Conservation (phyloP, 1,139 yeast genomes). For the Scheffersomyces quercinus region DNA sequence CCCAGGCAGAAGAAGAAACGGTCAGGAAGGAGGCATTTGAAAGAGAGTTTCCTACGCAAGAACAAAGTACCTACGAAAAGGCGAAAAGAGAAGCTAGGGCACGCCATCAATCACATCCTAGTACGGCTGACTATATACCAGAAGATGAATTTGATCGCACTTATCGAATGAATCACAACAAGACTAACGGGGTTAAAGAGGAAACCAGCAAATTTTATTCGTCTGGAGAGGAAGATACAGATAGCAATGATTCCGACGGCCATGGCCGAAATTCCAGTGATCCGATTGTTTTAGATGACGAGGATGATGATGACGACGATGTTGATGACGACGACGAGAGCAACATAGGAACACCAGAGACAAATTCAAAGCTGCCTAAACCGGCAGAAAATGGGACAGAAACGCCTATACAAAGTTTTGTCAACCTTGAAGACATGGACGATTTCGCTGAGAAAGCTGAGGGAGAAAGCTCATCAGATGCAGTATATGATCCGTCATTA, state of each 20-base stretch:
- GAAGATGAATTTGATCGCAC: background rate
- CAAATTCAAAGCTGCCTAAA: too few species aligned
- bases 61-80: too few species aligned
- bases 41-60: too few species aligned
- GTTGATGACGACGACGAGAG: constrained; percentile 5
- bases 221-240: constrained; percentile 1
- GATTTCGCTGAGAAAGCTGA: constrained; percentile 2
- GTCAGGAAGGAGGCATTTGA: constrained; percentile 5
- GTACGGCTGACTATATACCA: background rate
- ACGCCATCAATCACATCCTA: too few species aligned
- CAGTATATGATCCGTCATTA: background rate
- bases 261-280: constrained; percentile 19
- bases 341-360: background rate
- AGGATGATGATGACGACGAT: constrained; percentile 7
- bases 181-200: too few species aligned
- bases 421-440: background rate
- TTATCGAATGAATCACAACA: background rate
- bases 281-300: constrained; percentile 30
- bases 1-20: background rate
- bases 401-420: background rate
- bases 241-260: background rate
- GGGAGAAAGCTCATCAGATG: background rate
- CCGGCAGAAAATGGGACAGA: too few species aligned
- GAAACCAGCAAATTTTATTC: background rate
- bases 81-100: too few species aligned